These are phyloP conservation scores for Penicillium arizonense DNA, from an alignment of 495 filamentous ascomycete species.

Conservation along the genomic window DNA sequence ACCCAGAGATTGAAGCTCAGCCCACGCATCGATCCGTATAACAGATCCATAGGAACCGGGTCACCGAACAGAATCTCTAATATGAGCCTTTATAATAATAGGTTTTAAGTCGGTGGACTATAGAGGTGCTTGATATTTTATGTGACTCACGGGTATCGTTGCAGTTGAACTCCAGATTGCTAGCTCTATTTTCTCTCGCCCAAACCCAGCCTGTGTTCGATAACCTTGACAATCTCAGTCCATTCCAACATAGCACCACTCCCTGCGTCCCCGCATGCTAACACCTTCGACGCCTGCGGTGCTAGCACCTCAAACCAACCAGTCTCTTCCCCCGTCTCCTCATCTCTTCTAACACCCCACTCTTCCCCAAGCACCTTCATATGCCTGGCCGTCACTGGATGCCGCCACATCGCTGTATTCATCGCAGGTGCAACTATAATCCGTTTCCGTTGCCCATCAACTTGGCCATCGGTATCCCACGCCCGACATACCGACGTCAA, in stretches of 20 bases:
- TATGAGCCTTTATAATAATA: too few species aligned
- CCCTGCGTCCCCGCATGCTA: constrained; percentile 72
- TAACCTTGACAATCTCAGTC: constrained; percentile 55
- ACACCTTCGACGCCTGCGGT: constrained; percentile 56
- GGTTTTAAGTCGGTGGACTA: too few species aligned
- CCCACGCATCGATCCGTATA: too few species aligned
- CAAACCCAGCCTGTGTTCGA: constrained; percentile 38
- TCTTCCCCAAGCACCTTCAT: constrained; percentile 59
- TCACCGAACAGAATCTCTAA: too few species aligned
- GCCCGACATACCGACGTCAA: constrained; percentile 66
- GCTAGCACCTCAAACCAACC: constrained; percentile 70
- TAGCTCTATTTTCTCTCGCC: neutral
- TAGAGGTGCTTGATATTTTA: too few species aligned
- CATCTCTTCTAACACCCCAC: constrained; percentile 47
- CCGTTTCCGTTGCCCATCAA: constrained; percentile 41
- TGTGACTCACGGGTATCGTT: too few species aligned
- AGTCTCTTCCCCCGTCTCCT: constrained; percentile 19
- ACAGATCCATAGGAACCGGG: too few species aligned
- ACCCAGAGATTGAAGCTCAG: too few species aligned
- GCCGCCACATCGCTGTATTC: constrained; percentile 78
- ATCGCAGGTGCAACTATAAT: constrained; percentile 67
- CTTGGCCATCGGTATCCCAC: constrained; percentile 65
- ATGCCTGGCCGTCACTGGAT: constrained; percentile 68
- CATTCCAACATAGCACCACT: constrained; percentile 67
- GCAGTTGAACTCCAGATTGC: too few species aligned